Evolutionary conservation across 2,329 filamentous ascomycete species (phyloP).

Genomic region (Ophiocordyceps camponoti-floridani): DNA sequence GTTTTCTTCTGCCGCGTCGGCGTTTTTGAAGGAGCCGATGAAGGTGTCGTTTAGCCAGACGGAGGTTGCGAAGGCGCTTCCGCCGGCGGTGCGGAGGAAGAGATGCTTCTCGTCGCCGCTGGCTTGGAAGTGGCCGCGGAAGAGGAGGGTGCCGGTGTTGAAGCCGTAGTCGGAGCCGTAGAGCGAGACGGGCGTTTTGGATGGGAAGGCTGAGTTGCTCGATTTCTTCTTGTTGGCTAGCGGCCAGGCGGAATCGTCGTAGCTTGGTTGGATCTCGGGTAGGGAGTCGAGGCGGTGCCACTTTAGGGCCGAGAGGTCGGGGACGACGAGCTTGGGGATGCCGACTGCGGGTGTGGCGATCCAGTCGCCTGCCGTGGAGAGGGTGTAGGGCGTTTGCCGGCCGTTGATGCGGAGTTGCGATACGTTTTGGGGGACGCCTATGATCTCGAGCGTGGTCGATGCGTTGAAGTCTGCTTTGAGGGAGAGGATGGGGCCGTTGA

Average conservation of each 20-base stretch:
- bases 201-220: conserved; percentile 36
- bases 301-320: conserved; percentile 31
- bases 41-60: conserved; percentile 47
- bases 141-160: conserved; percentile 49
- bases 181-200: conserved; percentile 47
- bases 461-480: conserved; percentile 56
- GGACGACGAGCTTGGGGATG: conserved; percentile 24
- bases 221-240: conserved; percentile 37
- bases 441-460: conserved; percentile 49
- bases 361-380: conserved; percentile 26
- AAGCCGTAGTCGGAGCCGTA: conserved; percentile 60
- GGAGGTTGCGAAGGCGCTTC: conserved; percentile 46
- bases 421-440: conserved; percentile 36
- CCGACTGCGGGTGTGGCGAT: conserved; percentile 26
- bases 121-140: conserved; percentile 50
- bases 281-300: conserved; percentile 59
- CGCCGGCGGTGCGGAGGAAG: conserved; percentile 43
- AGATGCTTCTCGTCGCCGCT: conserved; percentile 40
- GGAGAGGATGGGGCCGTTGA: conserved; percentile 36
- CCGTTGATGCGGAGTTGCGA: conserved; percentile 26
- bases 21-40: conserved; percentile 46
- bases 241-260: conserved; percentile 54
- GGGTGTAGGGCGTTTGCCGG: conserved; percentile 15
- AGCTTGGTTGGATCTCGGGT: conserved; percentile 45
- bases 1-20: conserved; percentile 25